These are phyloP conservation scores for Coemansia sp. DNA, from an alignment of 192 early-diverging fungal species.

Conservation along the genomic window DNA sequence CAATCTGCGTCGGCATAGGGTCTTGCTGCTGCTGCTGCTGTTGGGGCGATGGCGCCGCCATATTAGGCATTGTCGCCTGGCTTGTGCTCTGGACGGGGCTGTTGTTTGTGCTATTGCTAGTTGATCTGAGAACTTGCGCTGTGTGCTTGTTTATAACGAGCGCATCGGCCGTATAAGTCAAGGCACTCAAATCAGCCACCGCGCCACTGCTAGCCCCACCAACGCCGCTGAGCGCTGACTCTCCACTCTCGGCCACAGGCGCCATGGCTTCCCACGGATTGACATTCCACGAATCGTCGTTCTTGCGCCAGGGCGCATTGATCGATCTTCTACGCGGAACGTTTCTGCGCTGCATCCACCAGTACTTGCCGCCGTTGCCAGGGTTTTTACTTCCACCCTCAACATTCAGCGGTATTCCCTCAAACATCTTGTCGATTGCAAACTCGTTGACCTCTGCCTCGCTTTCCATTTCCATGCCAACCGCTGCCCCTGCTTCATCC, in stretches of 20 bases:
- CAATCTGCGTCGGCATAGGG: background rate
- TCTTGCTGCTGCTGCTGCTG: slow-evolving; percentile 1
- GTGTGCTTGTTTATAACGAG: slow-evolving; percentile 24
- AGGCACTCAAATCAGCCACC: slow-evolving; percentile 11
- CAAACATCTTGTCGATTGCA: slow-evolving; percentile 51
- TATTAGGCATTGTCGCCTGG: background rate
- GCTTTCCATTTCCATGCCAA: slow-evolving; percentile 46
- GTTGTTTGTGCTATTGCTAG: background rate
- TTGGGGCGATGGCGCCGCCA: slow-evolving; percentile 1
- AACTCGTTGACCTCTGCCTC: slow-evolving; percentile 56
- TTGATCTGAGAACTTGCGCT: slow-evolving; percentile 16
- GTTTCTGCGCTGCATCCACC: slow-evolving; percentile 50
- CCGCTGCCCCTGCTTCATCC: slow-evolving; percentile 26
- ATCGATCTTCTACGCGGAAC: slow-evolving; percentile 52
- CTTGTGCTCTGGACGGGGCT: background rate
- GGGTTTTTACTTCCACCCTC: slow-evolving; percentile 11
- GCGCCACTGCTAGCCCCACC: background rate
- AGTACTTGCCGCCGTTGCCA: slow-evolving; percentile 28
- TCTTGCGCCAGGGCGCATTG: slow-evolving; percentile 47
- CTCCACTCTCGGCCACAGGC: background rate
- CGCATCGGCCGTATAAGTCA: slow-evolving; percentile 40
- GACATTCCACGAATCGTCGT: slow-evolving; percentile 53
- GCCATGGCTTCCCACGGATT: slow-evolving; percentile 36
- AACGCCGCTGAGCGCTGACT: background rate
- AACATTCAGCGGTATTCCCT: slow-evolving; percentile 34